These are phyloP conservation scores for Ustilago trichophora DNA, from an alignment of 1,284 basidiomycete species.

Conservation along the genomic window DNA sequence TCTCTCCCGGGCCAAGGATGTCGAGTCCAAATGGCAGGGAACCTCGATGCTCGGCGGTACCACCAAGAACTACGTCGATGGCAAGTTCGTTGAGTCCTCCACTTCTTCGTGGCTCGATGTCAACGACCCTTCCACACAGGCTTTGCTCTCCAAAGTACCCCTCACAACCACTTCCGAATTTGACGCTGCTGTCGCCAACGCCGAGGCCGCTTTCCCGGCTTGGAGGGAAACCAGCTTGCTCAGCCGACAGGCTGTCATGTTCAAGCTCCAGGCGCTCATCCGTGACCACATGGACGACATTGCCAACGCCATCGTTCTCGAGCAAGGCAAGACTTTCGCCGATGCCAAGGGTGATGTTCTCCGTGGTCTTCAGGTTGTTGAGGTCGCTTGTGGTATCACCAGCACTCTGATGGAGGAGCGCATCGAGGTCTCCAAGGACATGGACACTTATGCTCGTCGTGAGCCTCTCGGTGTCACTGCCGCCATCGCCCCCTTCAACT, in stretches of 20 bases:
- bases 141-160: constrained; percentile 85
- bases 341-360: constrained; percentile 95
- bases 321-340: constrained; percentile 68
- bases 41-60: constrained; percentile 81
- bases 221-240: constrained; percentile 89
- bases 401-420: constrained; percentile 86
- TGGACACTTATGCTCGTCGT: constrained; percentile 89
- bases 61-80: constrained; percentile 81
- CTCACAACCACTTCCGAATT: constrained; percentile 87
- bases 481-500: constrained; percentile 61
- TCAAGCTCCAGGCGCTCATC: constrained; percentile 71
- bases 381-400: constrained; percentile 84
- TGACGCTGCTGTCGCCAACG: constrained; percentile 82
- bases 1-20: constrained; percentile 48
- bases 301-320: constrained; percentile 61
- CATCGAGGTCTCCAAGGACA: constrained; percentile 90
- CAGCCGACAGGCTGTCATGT: constrained; percentile 84
- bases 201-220: constrained; percentile 84
- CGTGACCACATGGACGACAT: constrained; percentile 68
- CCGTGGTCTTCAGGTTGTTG: constrained; percentile 92
- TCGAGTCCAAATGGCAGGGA: constrained; percentile 75
- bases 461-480: constrained; percentile 72
- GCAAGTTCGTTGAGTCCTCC: constrained; percentile 84
- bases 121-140: constrained; percentile 88
- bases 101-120: constrained; percentile 82